These are phyloP conservation scores for Nannochloropsis gaditana DNA, from an alignment of 108 stramenopile genomes.

Conservation along the genomic window DNA sequence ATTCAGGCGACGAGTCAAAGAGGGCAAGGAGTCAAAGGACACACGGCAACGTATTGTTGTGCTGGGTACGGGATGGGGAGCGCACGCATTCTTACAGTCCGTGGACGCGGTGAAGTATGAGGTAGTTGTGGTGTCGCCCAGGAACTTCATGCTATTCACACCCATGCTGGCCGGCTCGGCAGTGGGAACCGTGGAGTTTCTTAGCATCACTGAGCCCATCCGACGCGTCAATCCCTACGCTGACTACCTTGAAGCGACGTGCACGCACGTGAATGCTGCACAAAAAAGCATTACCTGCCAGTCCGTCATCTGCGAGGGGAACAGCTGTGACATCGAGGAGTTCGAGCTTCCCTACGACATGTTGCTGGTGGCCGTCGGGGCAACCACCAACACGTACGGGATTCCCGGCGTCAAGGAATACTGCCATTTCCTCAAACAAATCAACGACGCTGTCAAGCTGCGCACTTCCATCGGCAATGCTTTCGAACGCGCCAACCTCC, in stretches of 20 bases:
- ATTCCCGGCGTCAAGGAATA: conserved; percentile 83
- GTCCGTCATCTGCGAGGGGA: conserved; percentile 79
- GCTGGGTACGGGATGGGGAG: conserved; percentile 87
- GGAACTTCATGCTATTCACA: conserved; percentile 89
- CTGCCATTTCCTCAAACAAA: conserved; percentile 82
- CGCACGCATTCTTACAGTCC: conserved; percentile 73
- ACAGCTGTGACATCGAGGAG: conserved; percentile 66
- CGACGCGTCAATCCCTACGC: conserved; percentile 76
- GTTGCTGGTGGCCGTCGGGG: conserved; percentile 77
- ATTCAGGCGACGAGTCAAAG: not conserved
- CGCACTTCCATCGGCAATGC: conserved; percentile 80
- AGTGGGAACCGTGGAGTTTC: conserved; percentile 79
- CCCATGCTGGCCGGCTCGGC: conserved; percentile 91
- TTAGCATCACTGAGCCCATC: conserved; percentile 80
- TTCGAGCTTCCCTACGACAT: conserved; percentile 76
- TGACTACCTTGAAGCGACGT: conserved; percentile 76
- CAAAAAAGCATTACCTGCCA: conserved; percentile 66
- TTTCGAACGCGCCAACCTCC: conserved; percentile 89
- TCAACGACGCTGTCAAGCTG: conserved; percentile 63
- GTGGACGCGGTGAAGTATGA: conserved; percentile 73
- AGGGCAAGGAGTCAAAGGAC: not conserved
- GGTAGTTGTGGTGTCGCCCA: conserved; percentile 76
- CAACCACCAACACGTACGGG: conserved; percentile 86
- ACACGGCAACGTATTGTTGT: conserved; percentile 60
- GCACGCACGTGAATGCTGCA: conserved; percentile 65